Base-by-base conservation (phyloP, 78 protist species). In the Cavenderia fasciculata region DNA sequence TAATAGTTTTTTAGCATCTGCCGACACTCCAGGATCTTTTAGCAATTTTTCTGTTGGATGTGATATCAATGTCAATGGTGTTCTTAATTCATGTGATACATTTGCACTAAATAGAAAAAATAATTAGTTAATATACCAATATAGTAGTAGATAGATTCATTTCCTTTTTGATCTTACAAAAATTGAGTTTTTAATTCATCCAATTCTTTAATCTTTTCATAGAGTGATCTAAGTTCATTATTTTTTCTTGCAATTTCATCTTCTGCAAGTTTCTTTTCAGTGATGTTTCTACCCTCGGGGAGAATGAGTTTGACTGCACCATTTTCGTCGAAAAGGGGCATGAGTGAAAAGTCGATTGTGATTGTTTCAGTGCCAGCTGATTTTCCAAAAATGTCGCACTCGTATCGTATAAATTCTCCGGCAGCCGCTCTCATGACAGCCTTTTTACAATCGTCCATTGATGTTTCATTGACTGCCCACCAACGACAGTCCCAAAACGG, bases 1-100 rank as follows among this genome's bases (percentile, higher is more conserved):
- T 18, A 90, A 73, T 40, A 71, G 76, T 49, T 79, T 76, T 68
- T 65, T 86, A 19, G 56, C 74, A 41, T 11, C 11, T 34, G 31
- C 71, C 25, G 57, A 33, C 33, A 86, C 3, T 12, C 3, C 57
- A 47, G 33, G 62, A 33, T 86, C 85, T 44, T 40, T 72, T 66
- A 86, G 49, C 44, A 86, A 25, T 33, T 74, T 76, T 43, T 86
- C 93, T 10, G 85, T 74, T 43, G 93, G 93, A 36, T 76, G 82
- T 12, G 73, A 65, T 43, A 86, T 86, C n/a, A 86, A 76, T 33
- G 93, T 46, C 36, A 86, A 44, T 29, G 93, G 93, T 61, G 93
- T 86, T 86, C 93, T 66, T 65, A 86, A 74, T 49, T 86, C 93
- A 69, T 86, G 93, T 43, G 93, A 86, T 40, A 86, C 85, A 70